Base-by-base conservation (phyloP, 768 basidiomycete genomes). In the Tricholoma hemisulphureum region DNA sequence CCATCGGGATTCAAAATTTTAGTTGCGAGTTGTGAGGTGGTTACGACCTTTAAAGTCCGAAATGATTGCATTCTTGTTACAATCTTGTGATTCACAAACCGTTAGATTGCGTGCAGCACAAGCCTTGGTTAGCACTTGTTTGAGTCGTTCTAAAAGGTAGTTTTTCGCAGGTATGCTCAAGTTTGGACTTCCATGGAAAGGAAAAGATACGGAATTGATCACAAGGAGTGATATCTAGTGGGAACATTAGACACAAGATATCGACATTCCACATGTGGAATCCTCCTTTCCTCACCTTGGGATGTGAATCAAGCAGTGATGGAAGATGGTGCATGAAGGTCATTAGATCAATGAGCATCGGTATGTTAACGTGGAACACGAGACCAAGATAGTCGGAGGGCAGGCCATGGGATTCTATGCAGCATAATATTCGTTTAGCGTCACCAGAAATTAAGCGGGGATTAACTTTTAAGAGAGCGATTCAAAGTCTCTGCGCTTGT, bases 21-120 rank as follows among this genome's bases (percentile, higher is more conserved):
- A 0, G 86, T 90, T 13, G 86, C 79, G 61, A 91, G 74, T 66
- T 91, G 88, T 21, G 84, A 85, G 2, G 87, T 89, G 31, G 80
- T 74, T 46, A 89, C 76, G 43, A 76, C 64, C 74, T 74, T 52
- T 11, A 32, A 3, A 35, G 18, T 21, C 20, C n/a, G 13, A 28
- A 24, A 4, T 51, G 46, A 51, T 28, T 31, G 16, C 14, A 46
- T 32, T 46, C 51, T 16, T 9, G 11, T 14, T 37, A 3, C 18
- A 24, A 14, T 13, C 10, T 39, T 20, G 20, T 20, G 24, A 32
- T 23, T 58, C 71, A 56, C 63, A 16, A 23, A 87, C 87, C 20
- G 85, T 80, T 52, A 88, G 55, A 45, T 75, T 77, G 50, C 74
- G 74, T 7, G 79, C 68, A 26, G 78, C 72, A 53, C 80, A 79